Base-by-base conservation (phyloP, 148 eudicot genomes). In the Nepenthes mirabilis region DNA sequence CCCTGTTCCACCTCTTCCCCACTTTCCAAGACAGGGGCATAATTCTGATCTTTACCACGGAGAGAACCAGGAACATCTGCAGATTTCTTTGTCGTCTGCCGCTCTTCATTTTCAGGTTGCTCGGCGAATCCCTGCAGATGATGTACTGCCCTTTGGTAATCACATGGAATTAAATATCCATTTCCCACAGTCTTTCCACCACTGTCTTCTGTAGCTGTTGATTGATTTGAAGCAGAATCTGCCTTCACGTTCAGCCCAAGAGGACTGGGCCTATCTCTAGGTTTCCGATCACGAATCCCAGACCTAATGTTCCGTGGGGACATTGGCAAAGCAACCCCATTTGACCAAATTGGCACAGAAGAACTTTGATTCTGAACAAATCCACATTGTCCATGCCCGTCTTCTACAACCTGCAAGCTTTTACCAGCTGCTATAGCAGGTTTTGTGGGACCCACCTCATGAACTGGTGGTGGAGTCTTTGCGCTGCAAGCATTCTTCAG, bases 281-380 rank as follows among this genome's bases (percentile, higher is more conserved):
- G 50, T 70, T 67, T 80, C 67, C 81, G 66, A 13, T 80, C 78
- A 52, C 79, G 83, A 36, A 71, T 56, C 8, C 60, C 67, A 14
- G 83, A 69, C 79, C 79, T 66, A 37, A 63, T 77, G 67, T 83
- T 80, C 58, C 77, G 55, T 0, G 79, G 80, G n/a, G 85, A 83
- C 11, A 67, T 33, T 3, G 85, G 75, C 56, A 72, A 50, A 59
- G 64, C 74, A 52, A 52, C 70, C 43, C 85, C 88, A 75, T 80
- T 78, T 3, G 88, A 69, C 80, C 74, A 75, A 68, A 56, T 9
- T 9, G 74, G 66, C 11, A 59, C 70, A 63, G 59, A 54, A 43
- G 81, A 72, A 65, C 55, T 69, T 50, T 65, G 80, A 60, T 71
- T 77, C 13, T 70, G 68, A 69, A 48, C 59, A 36, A 43, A 36